Percentiles rank a stretch among this genome's conserved stretches.
Conservation (phyloP, 192 early-diverging fungal species). For the Gaertneriomyces sp. region DNA sequence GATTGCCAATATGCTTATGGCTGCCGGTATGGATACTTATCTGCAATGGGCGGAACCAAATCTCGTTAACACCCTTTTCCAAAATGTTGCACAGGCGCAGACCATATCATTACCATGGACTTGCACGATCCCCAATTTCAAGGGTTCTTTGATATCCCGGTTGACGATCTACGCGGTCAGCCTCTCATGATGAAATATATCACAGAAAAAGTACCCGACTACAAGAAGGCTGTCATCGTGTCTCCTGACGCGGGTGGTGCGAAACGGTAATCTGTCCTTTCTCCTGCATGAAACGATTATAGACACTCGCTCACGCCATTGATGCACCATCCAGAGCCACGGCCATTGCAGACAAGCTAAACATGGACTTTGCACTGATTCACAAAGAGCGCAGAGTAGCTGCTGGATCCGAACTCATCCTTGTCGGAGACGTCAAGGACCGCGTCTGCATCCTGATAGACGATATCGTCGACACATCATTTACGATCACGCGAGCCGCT, state of each 20-base stretch:
- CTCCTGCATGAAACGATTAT: no score
- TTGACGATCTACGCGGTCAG: slow-evolving; percentile 95
- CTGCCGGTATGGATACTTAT: slow-evolving; percentile 52
- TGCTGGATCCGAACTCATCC: slow-evolving; percentile 69
- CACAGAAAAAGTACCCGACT: slow-evolving; percentile 76
- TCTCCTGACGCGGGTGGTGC: slow-evolving; percentile 97
- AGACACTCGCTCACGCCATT: no score
- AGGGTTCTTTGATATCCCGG: slow-evolving; percentile 95
- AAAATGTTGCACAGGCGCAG: slow-evolving; percentile 60
- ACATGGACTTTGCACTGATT: slow-evolving; percentile 94
- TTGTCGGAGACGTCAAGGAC: slow-evolving; percentile 92
- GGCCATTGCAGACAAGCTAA: slow-evolving; percentile 85
- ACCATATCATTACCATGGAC: slow-evolving; percentile 98
- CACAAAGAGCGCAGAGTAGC: slow-evolving; percentile 96
- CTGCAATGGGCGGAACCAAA: background rate
- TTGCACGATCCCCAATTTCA: slow-evolving; percentile 95
- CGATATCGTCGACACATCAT: slow-evolving; percentile 98
- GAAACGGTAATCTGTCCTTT: slow-evolving; percentile 54
- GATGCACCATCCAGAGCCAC: slow-evolving; percentile 57
- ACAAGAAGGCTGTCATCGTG: slow-evolving; percentile 83
- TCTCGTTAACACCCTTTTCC: slow-evolving; percentile 22
- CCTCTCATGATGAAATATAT: slow-evolving; percentile 91
- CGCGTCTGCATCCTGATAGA: slow-evolving; percentile 92
- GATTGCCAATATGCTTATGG: slow-evolving; percentile 95
- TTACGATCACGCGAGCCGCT: slow-evolving; percentile 87